These are phyloP conservation scores for Paulownia fortunei DNA, from an alignment of 257 asterid genomes.

Conservation along the genomic window DNA sequence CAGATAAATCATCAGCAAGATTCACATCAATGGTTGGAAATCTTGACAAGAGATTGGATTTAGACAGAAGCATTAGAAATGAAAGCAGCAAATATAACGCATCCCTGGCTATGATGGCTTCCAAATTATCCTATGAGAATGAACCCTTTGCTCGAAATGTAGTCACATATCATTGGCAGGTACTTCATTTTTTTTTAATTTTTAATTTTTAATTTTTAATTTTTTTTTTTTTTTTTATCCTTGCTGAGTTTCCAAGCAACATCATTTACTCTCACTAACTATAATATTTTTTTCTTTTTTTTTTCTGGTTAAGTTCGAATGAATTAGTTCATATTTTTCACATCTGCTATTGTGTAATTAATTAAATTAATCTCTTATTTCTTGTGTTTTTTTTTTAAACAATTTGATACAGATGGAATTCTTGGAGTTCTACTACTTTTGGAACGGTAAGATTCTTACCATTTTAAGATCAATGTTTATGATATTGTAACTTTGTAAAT, in stretches of 20 bases:
- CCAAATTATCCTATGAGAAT: slow-evolving; percentile 71
- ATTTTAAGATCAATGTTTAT: not conserved
- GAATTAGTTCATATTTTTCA: not conserved
- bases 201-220: too few species aligned
- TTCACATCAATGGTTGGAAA: slow-evolving; percentile 54
- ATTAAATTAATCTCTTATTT: not conserved
- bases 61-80: slow-evolving; percentile 34
- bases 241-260: too few species aligned
- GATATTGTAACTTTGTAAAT: not conserved
- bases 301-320: not conserved
- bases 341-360: not conserved
- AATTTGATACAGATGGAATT: slow-evolving; percentile 61
- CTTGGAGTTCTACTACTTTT: slow-evolving; percentile 56
- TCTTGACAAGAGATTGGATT: slow-evolving; percentile 51
- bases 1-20: slow-evolving; percentile 50
- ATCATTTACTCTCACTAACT: not conserved
- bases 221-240: too few species aligned
- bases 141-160: slow-evolving; percentile 45
- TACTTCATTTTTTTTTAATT: too few species aligned
- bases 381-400: not conserved
- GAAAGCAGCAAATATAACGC: slow-evolving; percentile 36
- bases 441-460: slow-evolving; percentile 56
- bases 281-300: not conserved
- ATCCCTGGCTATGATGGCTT: slow-evolving; percentile 60
- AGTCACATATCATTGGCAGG: slow-evolving; percentile 62